These are phyloP conservation scores for Kodamaea suecica DNA, from an alignment of 1,139 yeast genomes.

Conservation along the genomic window DNA sequence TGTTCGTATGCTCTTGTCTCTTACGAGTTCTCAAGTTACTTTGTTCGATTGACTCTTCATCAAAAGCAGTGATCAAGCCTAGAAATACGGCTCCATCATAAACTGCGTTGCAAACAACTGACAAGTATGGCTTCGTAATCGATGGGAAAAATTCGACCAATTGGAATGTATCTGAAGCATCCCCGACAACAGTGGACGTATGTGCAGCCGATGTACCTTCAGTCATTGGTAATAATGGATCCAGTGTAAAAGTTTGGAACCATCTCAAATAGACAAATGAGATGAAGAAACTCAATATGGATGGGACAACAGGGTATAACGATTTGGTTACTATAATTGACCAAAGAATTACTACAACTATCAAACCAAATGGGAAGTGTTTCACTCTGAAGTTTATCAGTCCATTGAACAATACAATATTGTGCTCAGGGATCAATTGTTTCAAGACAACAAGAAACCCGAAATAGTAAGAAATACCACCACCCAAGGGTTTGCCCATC, in stretches of 20 bases:
- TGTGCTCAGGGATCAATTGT: conserved; percentile 87
- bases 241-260: conserved; percentile 49
- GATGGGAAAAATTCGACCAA: conserved; percentile 80
- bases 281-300: conserved; percentile 63
- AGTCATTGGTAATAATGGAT: conserved; percentile 38
- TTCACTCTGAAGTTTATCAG: conserved; percentile 65
- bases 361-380: conserved; percentile 64
- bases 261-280: conserved; percentile 79
- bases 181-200: conserved; percentile 56
- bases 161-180: conserved; percentile 87
- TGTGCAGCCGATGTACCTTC: conserved; percentile 22
- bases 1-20: conserved; percentile 45
- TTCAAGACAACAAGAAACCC: conserved; percentile 84
- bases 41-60: conserved; percentile 67
- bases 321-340: conserved; percentile 39
- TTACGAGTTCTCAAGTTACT: conserved; percentile 70
- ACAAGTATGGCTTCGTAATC: conserved; percentile 48
- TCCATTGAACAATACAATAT: conserved; percentile 64
- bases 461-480: conserved; percentile 67
- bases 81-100: conserved; percentile 55
- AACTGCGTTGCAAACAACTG: conserved; percentile 50
- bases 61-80: conserved; percentile 62
- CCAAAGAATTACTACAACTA: conserved; percentile 44
- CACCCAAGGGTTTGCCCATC: conserved; percentile 57
- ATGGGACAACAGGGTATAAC: conserved; percentile 59